These are phyloP conservation scores for Ophiostoma sp. DNA, from an alignment of 2,329 filamentous ascomycete species.

Conservation along the genomic window DNA sequence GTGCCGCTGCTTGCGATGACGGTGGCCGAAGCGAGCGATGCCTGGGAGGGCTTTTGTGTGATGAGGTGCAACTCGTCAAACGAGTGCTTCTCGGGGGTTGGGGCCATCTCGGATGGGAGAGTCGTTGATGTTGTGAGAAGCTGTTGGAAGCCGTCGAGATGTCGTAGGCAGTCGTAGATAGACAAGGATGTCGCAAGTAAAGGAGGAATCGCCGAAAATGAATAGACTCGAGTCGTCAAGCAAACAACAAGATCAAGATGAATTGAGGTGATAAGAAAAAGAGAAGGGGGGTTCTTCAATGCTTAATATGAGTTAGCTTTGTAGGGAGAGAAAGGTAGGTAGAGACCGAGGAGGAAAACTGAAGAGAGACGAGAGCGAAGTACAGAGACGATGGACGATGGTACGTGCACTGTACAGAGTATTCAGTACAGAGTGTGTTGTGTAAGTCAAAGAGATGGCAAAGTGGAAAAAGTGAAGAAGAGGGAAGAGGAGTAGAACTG, in stretches of 20 bases:
- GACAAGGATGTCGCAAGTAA: no score
- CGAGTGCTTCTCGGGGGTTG: slow-evolving; percentile 16
- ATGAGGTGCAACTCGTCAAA: slow-evolving; percentile 15
- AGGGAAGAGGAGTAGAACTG: no score
- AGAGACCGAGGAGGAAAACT: neutral
- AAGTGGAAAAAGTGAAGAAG: slow-evolving; percentile 2
- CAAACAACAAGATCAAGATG: no score
- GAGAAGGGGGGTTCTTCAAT: no score
- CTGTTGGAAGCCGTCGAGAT: neutral
- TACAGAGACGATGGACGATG: neutral
- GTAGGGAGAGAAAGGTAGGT: no score
- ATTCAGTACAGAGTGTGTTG: neutral
- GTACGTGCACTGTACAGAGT: neutral
- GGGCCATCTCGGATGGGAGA: neutral
- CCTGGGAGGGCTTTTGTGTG: slow-evolving; percentile 30
- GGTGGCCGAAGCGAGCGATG: slow-evolving; percentile 29
- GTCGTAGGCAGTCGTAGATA: no score
- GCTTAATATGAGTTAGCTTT: neutral
- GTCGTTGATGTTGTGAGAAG: neutral
- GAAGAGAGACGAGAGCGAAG: neutral
- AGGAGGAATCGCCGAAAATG: no score
- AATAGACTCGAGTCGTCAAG: no score
- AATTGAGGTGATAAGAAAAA: no score
- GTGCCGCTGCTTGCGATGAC: slow-evolving; percentile 26
- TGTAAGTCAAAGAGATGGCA: neutral